These are phyloP conservation scores for Yarrowia divulgata DNA, from an alignment of 805 yeast genomes.

Conservation along the genomic window DNA sequence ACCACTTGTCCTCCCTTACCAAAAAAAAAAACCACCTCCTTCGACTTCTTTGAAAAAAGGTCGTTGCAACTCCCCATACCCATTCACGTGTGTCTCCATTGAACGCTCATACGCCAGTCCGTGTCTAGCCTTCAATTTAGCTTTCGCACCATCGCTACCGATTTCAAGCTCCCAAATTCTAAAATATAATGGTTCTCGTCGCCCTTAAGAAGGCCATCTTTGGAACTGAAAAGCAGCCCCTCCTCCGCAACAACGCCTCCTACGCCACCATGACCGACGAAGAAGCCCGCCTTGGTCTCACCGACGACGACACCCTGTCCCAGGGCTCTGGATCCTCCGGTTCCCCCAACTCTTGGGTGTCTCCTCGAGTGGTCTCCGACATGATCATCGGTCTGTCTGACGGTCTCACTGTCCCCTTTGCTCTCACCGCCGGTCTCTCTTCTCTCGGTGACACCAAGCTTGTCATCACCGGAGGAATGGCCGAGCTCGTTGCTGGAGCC, in stretches of 20 bases:
- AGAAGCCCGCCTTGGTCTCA: constrained; percentile 40
- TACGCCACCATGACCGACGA: constrained; percentile 43
- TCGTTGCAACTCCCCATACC: background rate
- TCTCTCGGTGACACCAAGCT: constrained; percentile 87
- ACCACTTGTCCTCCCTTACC: background rate
- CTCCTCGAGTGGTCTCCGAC: constrained; percentile 92
- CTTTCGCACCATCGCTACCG: background rate
- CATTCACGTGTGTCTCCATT: constrained; percentile 22
- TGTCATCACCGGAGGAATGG: constrained; percentile 97
- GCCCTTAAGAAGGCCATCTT: constrained; percentile 48
- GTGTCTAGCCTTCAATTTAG: constrained; percentile 16
- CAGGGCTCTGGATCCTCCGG: constrained; percentile 40
- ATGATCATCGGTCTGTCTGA: constrained; percentile 92
- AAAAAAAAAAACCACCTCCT: too few relatives aligned
- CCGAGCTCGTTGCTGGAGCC: constrained; percentile 96
- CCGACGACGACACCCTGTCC: constrained; percentile 41
- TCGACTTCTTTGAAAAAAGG: too few relatives aligned
- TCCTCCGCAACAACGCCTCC: constrained; percentile 47
- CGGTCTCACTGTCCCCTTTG: constrained; percentile 98
- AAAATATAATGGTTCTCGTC: constrained; percentile 48
- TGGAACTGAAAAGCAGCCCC: constrained; percentile 46
- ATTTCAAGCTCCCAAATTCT: background rate
- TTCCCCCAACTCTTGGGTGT: constrained; percentile 42
- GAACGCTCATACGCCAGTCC: constrained; percentile 33
- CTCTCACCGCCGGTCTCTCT: constrained; percentile 93